Evolutionary conservation across 129 eudicot species (phyloP).

Genomic region (Gnaphalium uliginosum): DNA sequence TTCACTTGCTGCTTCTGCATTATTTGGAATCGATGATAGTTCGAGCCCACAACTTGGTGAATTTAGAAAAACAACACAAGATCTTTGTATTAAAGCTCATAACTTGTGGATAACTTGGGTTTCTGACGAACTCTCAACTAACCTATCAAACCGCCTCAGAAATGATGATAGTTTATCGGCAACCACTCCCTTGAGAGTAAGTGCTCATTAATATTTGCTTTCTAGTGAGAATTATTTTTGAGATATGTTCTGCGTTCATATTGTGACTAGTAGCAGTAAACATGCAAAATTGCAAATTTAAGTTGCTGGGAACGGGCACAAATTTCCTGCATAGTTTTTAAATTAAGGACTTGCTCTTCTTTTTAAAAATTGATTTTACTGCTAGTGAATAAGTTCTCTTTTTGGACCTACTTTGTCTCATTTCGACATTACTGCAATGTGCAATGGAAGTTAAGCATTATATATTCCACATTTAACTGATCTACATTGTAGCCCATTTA

Average conservation of each 20-base stretch:
- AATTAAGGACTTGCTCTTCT: background rate
- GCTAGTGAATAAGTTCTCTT: background rate
- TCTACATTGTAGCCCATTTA: slow-evolving; percentile 16
- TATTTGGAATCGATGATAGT: slow-evolving; percentile 72
- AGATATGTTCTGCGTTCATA: background rate
- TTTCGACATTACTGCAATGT: background rate
- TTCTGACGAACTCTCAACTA: slow-evolving; percentile 66
- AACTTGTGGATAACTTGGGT: slow-evolving; percentile 92
- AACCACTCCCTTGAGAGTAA: slow-evolving; percentile 71
- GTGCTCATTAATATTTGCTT: slow-evolving; percentile 26
- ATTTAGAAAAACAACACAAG: slow-evolving; percentile 60
- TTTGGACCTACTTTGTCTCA: background rate
- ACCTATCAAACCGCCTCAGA: slow-evolving; percentile 56
- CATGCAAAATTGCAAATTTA: background rate
- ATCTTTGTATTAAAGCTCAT: slow-evolving; percentile 82
- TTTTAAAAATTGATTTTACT: background rate
- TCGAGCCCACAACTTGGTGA: slow-evolving; percentile 79
- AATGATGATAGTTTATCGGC: slow-evolving; percentile 78
- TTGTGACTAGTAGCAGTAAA: slow-evolving; percentile 4
- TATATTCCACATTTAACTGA: slow-evolving; percentile 6
- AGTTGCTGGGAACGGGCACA: slow-evolving; percentile 1
- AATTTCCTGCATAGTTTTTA: background rate
- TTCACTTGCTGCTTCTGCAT: slow-evolving; percentile 65
- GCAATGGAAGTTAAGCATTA: slow-evolving; percentile 10
- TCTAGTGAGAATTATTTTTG: background rate